These are phyloP conservation scores for Candida multigemmis DNA, from an alignment of 805 yeast species.

Conservation along the genomic window DNA sequence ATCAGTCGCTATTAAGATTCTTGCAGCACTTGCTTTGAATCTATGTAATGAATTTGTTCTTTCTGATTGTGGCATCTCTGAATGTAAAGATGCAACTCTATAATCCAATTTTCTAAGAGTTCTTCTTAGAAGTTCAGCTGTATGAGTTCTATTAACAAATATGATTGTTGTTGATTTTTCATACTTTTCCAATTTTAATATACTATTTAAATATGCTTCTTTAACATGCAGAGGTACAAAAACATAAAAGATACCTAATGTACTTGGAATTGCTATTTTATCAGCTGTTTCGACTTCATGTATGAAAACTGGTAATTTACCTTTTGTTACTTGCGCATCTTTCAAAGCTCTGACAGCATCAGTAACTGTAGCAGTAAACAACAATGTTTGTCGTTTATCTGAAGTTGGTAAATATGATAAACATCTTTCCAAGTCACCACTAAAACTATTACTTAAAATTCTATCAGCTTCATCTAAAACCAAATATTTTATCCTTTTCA, in stretches of 20 bases:
- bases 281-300: slow-evolving; percentile 72
- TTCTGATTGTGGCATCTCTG: slow-evolving; percentile 90
- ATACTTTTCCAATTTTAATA: slow-evolving; percentile 56
- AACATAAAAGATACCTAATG: slow-evolving; percentile 55
- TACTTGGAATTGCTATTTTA: slow-evolving; percentile 71
- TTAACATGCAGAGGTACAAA: slow-evolving; percentile 83
- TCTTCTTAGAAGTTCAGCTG: slow-evolving; percentile 83
- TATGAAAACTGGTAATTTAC: slow-evolving; percentile 47
- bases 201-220: slow-evolving; percentile 73
- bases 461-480: slow-evolving; percentile 97
- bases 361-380: slow-evolving; percentile 94
- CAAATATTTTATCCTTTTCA: slow-evolving; percentile 67
- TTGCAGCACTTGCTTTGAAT: slow-evolving; percentile 90
- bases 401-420: slow-evolving; percentile 65
- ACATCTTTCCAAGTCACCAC: slow-evolving; percentile 68
- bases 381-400: slow-evolving; percentile 69
- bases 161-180: slow-evolving; percentile 66
- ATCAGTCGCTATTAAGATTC: slow-evolving; percentile 89
- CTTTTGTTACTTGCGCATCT: slow-evolving; percentile 50
- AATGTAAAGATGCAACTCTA: slow-evolving; percentile 83
- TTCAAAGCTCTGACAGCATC: slow-evolving; percentile 80
- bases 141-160: slow-evolving; percentile 83
- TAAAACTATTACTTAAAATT: slow-evolving; percentile 73
- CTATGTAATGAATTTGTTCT: slow-evolving; percentile 87
- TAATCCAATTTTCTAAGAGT: slow-evolving; percentile 65